Conservation (phyloP, 129 eudicot species). For the Pulicaria dysenterica region DNA sequence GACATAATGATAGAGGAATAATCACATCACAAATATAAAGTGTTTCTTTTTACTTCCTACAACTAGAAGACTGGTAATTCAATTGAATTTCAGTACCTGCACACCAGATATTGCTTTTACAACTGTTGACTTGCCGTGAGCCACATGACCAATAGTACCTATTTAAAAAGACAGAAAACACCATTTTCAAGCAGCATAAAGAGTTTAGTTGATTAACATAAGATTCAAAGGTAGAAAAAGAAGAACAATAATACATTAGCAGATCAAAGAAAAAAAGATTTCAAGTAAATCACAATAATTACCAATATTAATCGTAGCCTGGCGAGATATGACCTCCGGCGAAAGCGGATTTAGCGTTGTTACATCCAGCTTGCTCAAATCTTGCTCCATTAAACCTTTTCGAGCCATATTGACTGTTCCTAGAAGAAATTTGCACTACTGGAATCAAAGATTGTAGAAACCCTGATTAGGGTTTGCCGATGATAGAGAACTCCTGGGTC, state of each 20-base stretch:
- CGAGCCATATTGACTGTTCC: constrained; percentile 61
- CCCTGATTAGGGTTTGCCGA: not conserved
- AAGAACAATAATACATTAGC: not conserved
- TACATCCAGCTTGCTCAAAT: constrained; percentile 84
- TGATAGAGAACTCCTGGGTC: no score
- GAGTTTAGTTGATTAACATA: not conserved
- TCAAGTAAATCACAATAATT: not conserved
- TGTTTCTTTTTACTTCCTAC: not conserved
- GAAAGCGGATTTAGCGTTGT: constrained; percentile 76
- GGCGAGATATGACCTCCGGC: constrained; percentile 96
- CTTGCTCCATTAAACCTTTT: constrained; percentile 92
- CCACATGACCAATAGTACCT: constrained; percentile 99
- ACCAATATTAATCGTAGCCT: constrained; percentile 95
- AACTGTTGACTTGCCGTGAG: constrained; percentile 97
- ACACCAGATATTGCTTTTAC: constrained; percentile 98
- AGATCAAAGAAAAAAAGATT: constrained; percentile 12
- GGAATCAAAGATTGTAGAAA: constrained; percentile 19
- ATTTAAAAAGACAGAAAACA: constrained; percentile 4
- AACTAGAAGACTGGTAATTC: not conserved
- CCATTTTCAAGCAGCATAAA: constrained; percentile 1
- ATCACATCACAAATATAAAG: no score
- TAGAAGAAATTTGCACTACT: constrained; percentile 15
- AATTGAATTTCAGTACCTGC: constrained; percentile 48
- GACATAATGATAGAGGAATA: no score
- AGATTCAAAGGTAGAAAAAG: not conserved